A percentile compares a stretch with the other conserved stretches of the same genome.
These are phyloP conservation scores for Aspergillus leporis DNA, from an alignment of 495 filamentous ascomycete genomes.

Conservation along the genomic window DNA sequence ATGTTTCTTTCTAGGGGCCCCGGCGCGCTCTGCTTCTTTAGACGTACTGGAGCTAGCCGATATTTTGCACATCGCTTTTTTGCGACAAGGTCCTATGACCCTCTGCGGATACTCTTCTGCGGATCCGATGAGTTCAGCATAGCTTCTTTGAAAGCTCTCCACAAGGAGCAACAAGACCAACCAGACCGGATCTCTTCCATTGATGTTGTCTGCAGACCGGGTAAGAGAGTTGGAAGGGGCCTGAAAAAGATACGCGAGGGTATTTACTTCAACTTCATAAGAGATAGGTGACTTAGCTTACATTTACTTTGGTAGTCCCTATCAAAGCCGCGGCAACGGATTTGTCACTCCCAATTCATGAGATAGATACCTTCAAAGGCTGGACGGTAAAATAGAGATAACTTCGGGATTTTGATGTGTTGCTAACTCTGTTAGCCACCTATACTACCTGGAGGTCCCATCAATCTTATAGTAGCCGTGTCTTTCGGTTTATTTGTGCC, in stretches of 20 bases:
- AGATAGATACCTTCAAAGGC: constrained; percentile 75
- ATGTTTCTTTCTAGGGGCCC: constrained; percentile 30
- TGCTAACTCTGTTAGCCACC: constrained; percentile 54
- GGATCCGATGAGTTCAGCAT: constrained; percentile 93
- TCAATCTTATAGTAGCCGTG: constrained; percentile 90
- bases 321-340: constrained; percentile 64
- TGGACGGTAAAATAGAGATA: constrained; percentile 61
- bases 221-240: constrained; percentile 73
- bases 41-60: constrained; percentile 9
- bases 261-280: constrained; percentile 30
- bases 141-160: constrained; percentile 70
- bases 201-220: constrained; percentile 81
- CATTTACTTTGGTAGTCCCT: constrained; percentile 57
- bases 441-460: constrained; percentile 44
- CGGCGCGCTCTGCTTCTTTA: constrained; percentile 26
- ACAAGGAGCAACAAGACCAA: constrained; percentile 55
- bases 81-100: constrained; percentile 48
- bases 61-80: constrained; percentile 25
- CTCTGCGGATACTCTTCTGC: constrained; percentile 90
- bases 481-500: constrained; percentile 94
- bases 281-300: constrained; percentile 12
- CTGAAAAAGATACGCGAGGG: constrained; percentile 70
- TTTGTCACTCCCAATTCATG: constrained; percentile 67
- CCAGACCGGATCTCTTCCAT: constrained; percentile 70
- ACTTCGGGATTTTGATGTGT: not conserved